Evolutionary conservation across 495 filamentous ascomycete genomes (phyloP), one percentile per base, ranked within the genome.

Genomic region (Penicillium lagena): DNA sequence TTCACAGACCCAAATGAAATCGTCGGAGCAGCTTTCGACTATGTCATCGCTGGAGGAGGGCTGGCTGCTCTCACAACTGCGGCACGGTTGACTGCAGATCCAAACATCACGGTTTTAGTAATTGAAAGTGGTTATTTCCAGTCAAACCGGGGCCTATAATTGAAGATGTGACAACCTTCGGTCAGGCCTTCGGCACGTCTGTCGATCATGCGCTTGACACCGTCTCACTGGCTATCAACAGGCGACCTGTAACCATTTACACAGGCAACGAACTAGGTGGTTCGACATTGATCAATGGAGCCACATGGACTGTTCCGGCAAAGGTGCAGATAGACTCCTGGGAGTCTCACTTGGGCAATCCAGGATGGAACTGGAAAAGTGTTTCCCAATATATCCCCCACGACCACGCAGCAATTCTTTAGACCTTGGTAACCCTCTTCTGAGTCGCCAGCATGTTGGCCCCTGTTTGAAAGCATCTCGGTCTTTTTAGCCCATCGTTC

Each of bases 281-380:
- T 5, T 75, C 75, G 12, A 81, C 76, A 8, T 68, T 68, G 7
- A 63, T 83, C 45, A 83, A 82, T 44, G 72, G 71, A 31, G 59
- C 68, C 37, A 69, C 73, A 50, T 68, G 66, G 50, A 66, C 76
- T 11, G 65, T 73, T 35, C 57, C 70, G 0, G 64, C 69, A 15
- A 66, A 63, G 30, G 59, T 47, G 8, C 67, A 70, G 42, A 60
- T 81, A 15, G 75, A 81, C 37, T 66, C 51, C 9, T 82, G 78
- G 79, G 70, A 56, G 3, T 58, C 60, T 7, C 55, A 79, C 14
- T 49, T 63, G 17, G 57, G 57, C 0, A 82, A 76, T 38, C 41
- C 56, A 7, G 72, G 70, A 17, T 82, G 79, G 80, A 63, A 69
- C 39, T 81, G 65, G 57, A 62, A 76, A 22, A 63, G 58, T 2